phyloP scores from a whole-genome alignment of 306 rosid genomes.

The Psophocarpus tetragonolobus region DNA sequence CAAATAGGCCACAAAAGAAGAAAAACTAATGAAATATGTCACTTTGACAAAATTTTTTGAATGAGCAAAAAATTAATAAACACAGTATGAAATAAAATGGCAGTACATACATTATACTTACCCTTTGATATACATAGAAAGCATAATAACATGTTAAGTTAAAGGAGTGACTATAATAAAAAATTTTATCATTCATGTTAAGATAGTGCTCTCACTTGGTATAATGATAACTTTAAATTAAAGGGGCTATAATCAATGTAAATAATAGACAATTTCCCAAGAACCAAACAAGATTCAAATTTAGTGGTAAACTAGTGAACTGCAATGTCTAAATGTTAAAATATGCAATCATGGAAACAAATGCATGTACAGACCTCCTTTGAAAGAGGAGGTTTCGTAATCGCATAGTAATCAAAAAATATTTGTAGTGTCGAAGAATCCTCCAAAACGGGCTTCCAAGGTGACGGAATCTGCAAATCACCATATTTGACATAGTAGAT shows the following conservation, averaged over 20 bases:
- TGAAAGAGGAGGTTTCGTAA: slow-evolving; percentile 89
- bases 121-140: not conserved
- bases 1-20: not conserved
- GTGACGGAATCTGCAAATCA: slow-evolving; percentile 78
- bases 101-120: not conserved
- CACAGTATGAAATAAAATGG: not conserved
- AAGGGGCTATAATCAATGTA: not conserved
- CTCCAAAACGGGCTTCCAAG: slow-evolving; percentile 93
- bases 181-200: slow-evolving; percentile 1
- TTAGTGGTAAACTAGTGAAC: not conserved
- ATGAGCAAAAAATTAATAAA: not conserved
- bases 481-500: slow-evolving; percentile 37
- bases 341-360: slow-evolving; percentile 21
- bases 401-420: slow-evolving; percentile 90
- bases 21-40: not conserved
- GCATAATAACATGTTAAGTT: not conserved
- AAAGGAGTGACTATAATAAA: not conserved
- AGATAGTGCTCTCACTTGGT: not conserved
- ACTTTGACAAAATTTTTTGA: slow-evolving; percentile 1
- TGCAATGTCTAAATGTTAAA: slow-evolving; percentile 16
- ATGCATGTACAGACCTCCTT: slow-evolving; percentile 77
- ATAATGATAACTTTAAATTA: not conserved
- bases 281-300: not conserved
- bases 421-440: slow-evolving; percentile 89
- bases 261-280: not conserved